Base-by-base conservation (phyloP, 73 alveolate genomes). In the Paramecium primaurelia region DNA sequence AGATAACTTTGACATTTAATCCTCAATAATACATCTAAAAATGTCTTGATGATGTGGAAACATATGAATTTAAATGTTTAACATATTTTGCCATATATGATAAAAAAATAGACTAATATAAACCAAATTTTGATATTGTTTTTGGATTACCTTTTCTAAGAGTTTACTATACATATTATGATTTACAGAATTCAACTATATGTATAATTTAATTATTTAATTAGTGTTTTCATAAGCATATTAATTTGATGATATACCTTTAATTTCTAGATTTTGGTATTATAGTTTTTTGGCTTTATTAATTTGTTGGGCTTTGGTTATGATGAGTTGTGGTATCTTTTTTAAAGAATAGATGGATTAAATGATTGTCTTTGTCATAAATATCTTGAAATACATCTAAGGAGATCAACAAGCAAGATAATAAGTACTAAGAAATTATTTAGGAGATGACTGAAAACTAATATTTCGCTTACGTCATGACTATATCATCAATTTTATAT, bases 291-390 rank as follows among this genome's bases (percentile, higher is more conserved):
- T 42, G 37, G 91, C 75, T 45, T 14, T 80, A 20, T 47, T 80
- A 26, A 26, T 80, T 20, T 80, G 71, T 47, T 80, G 91, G 91
- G 71, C 77, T 11, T 8, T 80, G 8, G 32, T 80, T 3, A 80
- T 80, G 91, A 80, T 80, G 91, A 80, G 64, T 80, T 77, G 90
- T 44, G 90, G 90, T 2, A 38, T 77, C 20, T 77, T 38, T n/a
- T 77, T 42, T 6, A 80, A 80, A 80, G 91, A 42, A 11, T 14
- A 80, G 30, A 80, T 80, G 91, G 71, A 42, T 45, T 7, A 40
- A 28, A 45, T 80, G 91, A 80, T 80, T 49, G 28, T 42, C 7
- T 77, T 77, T 44, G 71, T 45, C 18, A 38, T 18, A 9, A 77
- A 77, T 28, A 77, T 77, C 14, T 28, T 77, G 30, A 77, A 49